Percentiles rank a stretch among this genome's conserved stretches.
Conservation (phyloP, 352 stramenopile genomes). For the Phytophthora foliorum region DNA sequence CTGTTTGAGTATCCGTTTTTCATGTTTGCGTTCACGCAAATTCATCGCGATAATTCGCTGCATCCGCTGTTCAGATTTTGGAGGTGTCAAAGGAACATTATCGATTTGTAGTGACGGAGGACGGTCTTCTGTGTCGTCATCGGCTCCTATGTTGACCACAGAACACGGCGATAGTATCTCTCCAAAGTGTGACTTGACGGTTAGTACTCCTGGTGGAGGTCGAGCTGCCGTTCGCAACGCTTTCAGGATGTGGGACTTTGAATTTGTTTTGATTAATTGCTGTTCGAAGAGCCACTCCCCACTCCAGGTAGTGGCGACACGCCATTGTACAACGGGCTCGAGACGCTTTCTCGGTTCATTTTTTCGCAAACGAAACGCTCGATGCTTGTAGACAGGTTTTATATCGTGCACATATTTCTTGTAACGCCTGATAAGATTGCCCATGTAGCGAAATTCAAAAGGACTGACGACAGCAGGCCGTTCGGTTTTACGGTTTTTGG, state of each 20-base stretch:
- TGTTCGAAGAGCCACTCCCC: constrained; percentile 74
- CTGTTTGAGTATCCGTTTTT: constrained; percentile 32
- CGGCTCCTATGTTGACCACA: constrained; percentile 6
- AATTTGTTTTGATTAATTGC: constrained; percentile 33
- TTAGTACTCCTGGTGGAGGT: constrained; percentile 34
- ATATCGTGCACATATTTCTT: constrained; percentile 69
- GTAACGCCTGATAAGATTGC: constrained; percentile 63
- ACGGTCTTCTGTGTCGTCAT: background rate
- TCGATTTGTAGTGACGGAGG: background rate
- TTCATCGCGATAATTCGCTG: constrained; percentile 34
- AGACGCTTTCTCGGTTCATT: constrained; percentile 41
- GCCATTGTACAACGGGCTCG: constrained; percentile 45
- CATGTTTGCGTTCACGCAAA: constrained; percentile 34
- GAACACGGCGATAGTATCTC: constrained; percentile 51
- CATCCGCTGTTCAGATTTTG: constrained; percentile 29
- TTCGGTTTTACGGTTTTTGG: constrained; percentile 52
- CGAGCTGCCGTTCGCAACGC: constrained; percentile 42
- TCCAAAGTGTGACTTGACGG: constrained; percentile 63
- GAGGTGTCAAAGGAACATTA: background rate
- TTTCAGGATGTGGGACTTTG: constrained; percentile 54
- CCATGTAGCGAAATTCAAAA: constrained; percentile 78
- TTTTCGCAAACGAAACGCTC: constrained; percentile 38
- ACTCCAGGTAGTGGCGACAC: constrained; percentile 65
- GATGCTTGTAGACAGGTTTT: constrained; percentile 64
- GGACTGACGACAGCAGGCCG: constrained; percentile 38